Conservation (phyloP, 2,329 filamentous ascomycete species). For the Diaporthe vaccinii region DNA sequence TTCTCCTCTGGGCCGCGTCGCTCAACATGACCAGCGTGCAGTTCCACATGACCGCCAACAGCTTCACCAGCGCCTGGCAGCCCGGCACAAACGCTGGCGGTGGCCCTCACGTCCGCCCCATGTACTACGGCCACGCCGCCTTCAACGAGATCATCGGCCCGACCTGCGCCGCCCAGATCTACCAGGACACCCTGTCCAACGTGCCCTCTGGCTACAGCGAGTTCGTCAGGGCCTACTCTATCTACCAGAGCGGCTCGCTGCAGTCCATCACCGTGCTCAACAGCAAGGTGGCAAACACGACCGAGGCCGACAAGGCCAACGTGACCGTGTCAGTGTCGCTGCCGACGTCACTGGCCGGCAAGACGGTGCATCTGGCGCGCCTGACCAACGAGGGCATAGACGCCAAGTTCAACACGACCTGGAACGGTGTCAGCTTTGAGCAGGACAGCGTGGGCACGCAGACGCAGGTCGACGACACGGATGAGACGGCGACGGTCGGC, state of each 20-base stretch:
- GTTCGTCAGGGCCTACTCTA: constrained; percentile 57
- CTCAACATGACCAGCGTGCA: constrained; percentile 62
- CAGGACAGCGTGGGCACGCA: constrained; percentile 56
- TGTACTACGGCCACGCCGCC: constrained; percentile 65
- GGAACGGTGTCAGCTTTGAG: constrained; percentile 62
- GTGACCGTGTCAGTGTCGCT: constrained; percentile 58
- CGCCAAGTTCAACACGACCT: constrained; percentile 56
- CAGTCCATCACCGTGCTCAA: constrained; percentile 61
- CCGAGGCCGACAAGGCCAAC: constrained; percentile 52
- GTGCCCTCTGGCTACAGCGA: constrained; percentile 54
- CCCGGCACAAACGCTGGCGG: constrained; percentile 56
- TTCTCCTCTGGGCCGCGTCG: constrained; percentile 62
- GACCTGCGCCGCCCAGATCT: constrained; percentile 57
- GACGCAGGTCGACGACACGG: constrained; percentile 49
- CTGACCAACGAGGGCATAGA: constrained; percentile 62
- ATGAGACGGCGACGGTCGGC: constrained; percentile 50
- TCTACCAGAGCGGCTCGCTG: constrained; percentile 58
- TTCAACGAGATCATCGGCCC: constrained; percentile 63
- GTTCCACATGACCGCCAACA: constrained; percentile 68
- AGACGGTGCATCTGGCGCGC: constrained; percentile 60
- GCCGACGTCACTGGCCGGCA: constrained; percentile 52
- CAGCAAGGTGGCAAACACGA: constrained; percentile 56
- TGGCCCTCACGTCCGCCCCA: constrained; percentile 59
- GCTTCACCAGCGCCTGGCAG: constrained; percentile 64
- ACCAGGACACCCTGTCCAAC: constrained; percentile 49